phyloP scores from a whole-genome alignment of 2,329 filamentous ascomycete species.

The Penicillium sp. region DNA sequence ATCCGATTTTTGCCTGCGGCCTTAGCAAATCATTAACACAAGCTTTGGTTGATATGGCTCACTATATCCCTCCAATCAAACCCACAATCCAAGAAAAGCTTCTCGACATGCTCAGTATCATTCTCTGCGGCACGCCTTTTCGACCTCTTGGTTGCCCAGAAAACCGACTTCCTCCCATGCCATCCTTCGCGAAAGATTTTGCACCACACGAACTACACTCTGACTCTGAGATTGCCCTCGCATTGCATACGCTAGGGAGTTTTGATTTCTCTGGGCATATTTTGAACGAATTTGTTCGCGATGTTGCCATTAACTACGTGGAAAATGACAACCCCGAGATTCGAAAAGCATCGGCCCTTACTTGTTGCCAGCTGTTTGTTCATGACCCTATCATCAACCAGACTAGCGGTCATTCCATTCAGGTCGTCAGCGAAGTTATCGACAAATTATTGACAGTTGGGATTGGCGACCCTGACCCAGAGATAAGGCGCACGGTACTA shows the following conservation, averaged over 20 bases:
- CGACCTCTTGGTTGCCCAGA: constrained; percentile 86
- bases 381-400: constrained; percentile 97
- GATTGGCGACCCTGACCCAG: constrained; percentile 82
- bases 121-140: constrained; percentile 87
- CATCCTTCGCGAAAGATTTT: constrained; percentile 80
- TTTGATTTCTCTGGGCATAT: constrained; percentile 91
- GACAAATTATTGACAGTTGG: constrained; percentile 93
- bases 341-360: constrained; percentile 86
- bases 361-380: constrained; percentile 95
- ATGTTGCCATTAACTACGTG: constrained; percentile 96
- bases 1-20: constrained; percentile 95
- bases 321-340: constrained; percentile 93
- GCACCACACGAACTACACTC: constrained; percentile 75
- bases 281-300: constrained; percentile 95
- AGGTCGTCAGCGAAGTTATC: constrained; percentile 96
- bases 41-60: constrained; percentile 95
- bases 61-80: constrained; percentile 94
- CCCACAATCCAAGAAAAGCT: constrained; percentile 88
- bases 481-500: constrained; percentile 82
- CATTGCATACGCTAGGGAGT: constrained; percentile 90
- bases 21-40: constrained; percentile 90
- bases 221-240: constrained; percentile 84
- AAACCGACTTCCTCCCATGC: constrained; percentile 73
- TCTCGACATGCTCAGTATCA: constrained; percentile 88
- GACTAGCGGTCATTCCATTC: constrained; percentile 91